These are phyloP conservation scores for Omphalotus olearius DNA, from an alignment of 1,284 basidiomycete genomes.

Conservation along the genomic window DNA sequence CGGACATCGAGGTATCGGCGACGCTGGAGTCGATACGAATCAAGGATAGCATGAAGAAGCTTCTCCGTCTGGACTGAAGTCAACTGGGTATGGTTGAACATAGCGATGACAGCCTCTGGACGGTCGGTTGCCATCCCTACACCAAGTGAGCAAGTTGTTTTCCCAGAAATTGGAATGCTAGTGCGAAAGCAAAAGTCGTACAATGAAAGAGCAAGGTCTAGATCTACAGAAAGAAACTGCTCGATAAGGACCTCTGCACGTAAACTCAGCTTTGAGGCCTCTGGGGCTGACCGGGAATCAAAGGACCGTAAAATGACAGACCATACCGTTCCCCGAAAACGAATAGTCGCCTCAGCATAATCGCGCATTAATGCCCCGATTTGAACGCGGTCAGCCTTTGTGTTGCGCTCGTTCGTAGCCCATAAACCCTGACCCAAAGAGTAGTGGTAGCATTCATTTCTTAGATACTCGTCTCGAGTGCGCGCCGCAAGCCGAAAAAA, in stretches of 20 bases:
- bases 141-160: conserved; percentile 1
- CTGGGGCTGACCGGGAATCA: background rate
- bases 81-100: conserved; percentile 25
- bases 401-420: conserved; percentile 3
- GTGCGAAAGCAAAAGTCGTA: conserved; percentile 17
- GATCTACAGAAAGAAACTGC: conserved; percentile 1
- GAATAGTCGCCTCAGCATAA: conserved; percentile 22
- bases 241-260: conserved; percentile 15
- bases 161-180: conserved; percentile 8
- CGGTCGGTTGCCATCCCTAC: conserved; percentile 21
- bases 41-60: conserved; percentile 27
- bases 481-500: conserved; percentile 44
- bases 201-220: conserved; percentile 1
- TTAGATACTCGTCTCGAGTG: conserved; percentile 32
- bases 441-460: conserved; percentile 24
- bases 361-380: conserved; percentile 23
- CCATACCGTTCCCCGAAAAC: conserved; percentile 19
- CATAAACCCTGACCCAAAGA: conserved; percentile 21
- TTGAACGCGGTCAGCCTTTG: conserved; percentile 18
- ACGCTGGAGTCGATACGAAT: conserved; percentile 25
- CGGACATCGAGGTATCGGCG: conserved; percentile 23
- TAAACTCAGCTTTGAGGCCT: conserved; percentile 13
- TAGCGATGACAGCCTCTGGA: conserved; percentile 23
- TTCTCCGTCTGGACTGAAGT: conserved; percentile 22
- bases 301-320: conserved; percentile 20